These are phyloP conservation scores for Nitzschia sp. DNA, from an alignment of 108 stramenopile species.

Conservation along the genomic window DNA sequence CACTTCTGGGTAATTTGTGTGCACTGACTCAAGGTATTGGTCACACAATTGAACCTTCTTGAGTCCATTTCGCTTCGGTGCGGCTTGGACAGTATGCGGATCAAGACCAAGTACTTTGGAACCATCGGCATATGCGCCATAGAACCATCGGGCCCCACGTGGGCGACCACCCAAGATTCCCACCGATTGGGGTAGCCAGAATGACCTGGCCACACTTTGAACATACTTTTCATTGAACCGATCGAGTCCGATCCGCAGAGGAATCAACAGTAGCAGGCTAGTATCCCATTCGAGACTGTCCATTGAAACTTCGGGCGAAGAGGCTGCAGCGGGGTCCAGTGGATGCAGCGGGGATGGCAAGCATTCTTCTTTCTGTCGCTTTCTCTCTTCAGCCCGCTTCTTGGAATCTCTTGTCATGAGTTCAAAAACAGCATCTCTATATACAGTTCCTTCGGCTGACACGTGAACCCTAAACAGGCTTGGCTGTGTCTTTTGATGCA, in stretches of 20 bases:
- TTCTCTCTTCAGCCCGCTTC: slow-evolving; percentile 18
- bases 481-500: slow-evolving; percentile 40
- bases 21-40: slow-evolving; percentile 72
- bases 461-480: slow-evolving; percentile 67
- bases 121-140: slow-evolving; percentile 70
- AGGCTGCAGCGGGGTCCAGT: slow-evolving; percentile 16
- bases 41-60: slow-evolving; percentile 53
- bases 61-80: slow-evolving; percentile 48
- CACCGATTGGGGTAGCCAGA: slow-evolving; percentile 78
- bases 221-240: slow-evolving; percentile 61
- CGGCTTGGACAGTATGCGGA: slow-evolving; percentile 82
- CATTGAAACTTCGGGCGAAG: neutral
- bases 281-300: slow-evolving; percentile 61
- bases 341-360: slow-evolving; percentile 22
- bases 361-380: slow-evolving; percentile 1
- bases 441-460: slow-evolving; percentile 81
- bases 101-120: slow-evolving; percentile 78
- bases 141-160: slow-evolving; percentile 87
- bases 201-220: slow-evolving; percentile 46
- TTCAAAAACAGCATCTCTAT: slow-evolving; percentile 61
- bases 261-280: slow-evolving; percentile 68
- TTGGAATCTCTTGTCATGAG: slow-evolving; percentile 64
- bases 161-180: slow-evolving; percentile 88
- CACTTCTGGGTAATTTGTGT: slow-evolving; percentile 49
- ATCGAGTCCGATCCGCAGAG: slow-evolving; percentile 72